Evolutionary conservation across 345 rosid genomes (phyloP).

Genomic region (Lumnitzera littorea): DNA sequence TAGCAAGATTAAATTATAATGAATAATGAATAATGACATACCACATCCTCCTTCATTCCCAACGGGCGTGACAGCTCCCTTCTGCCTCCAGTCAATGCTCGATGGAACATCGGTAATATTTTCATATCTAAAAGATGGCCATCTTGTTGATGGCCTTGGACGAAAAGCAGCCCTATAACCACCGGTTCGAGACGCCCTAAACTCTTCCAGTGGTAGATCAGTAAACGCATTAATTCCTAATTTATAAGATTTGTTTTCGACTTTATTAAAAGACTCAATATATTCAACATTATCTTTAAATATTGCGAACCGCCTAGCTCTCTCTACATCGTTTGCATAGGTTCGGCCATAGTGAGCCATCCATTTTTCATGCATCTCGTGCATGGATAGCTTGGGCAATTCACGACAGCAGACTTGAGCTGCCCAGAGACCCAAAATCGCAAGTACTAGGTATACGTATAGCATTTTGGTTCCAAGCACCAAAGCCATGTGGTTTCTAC

Average conservation of each 20-base stretch:
- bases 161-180: background rate
- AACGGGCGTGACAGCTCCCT: conserved; percentile 36
- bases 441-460: background rate
- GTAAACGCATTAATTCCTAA: conserved; percentile 12
- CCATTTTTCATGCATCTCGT: conserved; percentile 24
- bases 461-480: background rate
- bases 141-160: background rate
- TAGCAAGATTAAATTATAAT: no score
- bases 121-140: conserved; percentile 6
- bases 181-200: background rate
- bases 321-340: conserved; percentile 22
- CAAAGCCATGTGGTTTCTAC: no score
- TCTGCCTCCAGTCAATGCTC: conserved; percentile 32
- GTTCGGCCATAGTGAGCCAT: conserved; percentile 21
- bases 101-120: conserved; percentile 14
- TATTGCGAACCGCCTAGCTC: conserved; percentile 24
- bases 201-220: conserved; percentile 15
- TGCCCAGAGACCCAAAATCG: conserved; percentile 12
- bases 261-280: conserved; percentile 28
- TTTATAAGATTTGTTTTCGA: conserved; percentile 8
- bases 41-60: conserved; percentile 42
- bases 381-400: conserved; percentile 14
- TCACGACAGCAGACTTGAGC: conserved; percentile 15
- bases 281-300: conserved; percentile 31
- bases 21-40: conserved; percentile 3